Evolutionary conservation across 257 asterid genomes (phyloP).

Genomic region (Cruciata laevipes): DNA sequence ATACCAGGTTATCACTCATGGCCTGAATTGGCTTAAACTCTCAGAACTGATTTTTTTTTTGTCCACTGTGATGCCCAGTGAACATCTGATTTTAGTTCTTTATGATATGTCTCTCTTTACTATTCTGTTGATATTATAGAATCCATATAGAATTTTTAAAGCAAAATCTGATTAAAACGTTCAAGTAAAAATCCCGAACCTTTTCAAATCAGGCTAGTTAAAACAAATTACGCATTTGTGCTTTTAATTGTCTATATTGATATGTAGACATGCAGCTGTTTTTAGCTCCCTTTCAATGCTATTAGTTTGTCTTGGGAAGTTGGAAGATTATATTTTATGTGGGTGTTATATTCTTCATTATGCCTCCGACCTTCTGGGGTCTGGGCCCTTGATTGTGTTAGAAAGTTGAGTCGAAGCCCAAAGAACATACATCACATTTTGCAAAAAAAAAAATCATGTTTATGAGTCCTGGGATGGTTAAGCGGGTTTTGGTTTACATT

Average conservation of each 20-base stretch:
- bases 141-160: neutral
- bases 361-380: neutral
- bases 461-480: too few species aligned
- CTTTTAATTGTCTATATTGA: neutral
- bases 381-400: neutral
- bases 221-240: neutral
- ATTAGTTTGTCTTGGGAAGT: neutral
- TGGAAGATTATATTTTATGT: neutral
- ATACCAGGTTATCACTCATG: slow-evolving; percentile 42
- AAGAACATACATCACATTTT: too few species aligned
- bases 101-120: neutral
- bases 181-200: neutral
- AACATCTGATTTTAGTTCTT: neutral
- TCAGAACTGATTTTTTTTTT: neutral
- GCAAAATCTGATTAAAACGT: slow-evolving; percentile 1
- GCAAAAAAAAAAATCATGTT: too few species aligned
- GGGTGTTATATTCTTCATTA: neutral
- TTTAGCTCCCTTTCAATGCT: neutral
- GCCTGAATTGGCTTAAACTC: neutral
- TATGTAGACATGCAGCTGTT: too few species aligned
- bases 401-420: neutral
- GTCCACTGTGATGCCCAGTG: slow-evolving; percentile 3
- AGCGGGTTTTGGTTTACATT: too few species aligned
- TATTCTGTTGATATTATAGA: neutral
- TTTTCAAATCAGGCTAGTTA: too few species aligned